Evolutionary conservation across 176 grass and related monocot species (phyloP).

Genomic region (Olyra latifolia): DNA sequence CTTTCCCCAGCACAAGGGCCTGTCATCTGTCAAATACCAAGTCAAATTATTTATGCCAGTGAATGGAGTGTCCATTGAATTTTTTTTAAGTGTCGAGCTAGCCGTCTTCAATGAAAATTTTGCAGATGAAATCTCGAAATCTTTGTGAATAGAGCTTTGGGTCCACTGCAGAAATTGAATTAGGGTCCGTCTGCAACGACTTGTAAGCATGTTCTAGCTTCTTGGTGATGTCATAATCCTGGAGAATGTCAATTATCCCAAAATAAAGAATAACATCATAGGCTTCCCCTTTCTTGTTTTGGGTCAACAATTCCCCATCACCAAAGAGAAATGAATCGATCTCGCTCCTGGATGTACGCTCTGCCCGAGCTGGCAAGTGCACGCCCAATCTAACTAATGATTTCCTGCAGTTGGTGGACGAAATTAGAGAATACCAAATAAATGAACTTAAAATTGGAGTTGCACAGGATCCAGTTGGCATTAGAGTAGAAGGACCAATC

Average conservation of each 20-base stretch:
- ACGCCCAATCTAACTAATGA: conserved; percentile 60
- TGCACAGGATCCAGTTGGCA: not conserved
- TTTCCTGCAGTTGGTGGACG: conserved; percentile 50
- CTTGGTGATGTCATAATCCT: conserved; percentile 59
- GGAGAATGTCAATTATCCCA: conserved; percentile 69
- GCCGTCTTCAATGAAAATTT: conserved; percentile 49
- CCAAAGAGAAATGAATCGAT: conserved; percentile 48
- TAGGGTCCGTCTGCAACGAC: conserved; percentile 59
- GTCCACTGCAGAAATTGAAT: conserved; percentile 69
- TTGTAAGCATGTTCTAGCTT: conserved; percentile 78
- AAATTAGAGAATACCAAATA: conserved; percentile 8
- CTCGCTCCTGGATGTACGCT: conserved; percentile 43
- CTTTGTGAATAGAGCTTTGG: conserved; percentile 70
- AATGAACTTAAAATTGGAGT: conserved; percentile 9
- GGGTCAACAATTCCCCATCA: conserved; percentile 41
- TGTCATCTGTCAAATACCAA: not conserved
- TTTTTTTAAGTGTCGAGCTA: not conserved
- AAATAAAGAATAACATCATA: conserved; percentile 62
- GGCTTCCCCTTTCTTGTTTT: conserved; percentile 32
- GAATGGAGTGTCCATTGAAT: not conserved
- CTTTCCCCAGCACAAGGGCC: conserved; percentile 5
- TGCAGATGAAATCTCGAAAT: conserved; percentile 60
- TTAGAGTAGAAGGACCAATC: conserved; percentile 20
- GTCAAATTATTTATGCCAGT: conserved; percentile 17
- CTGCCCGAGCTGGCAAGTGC: conserved; percentile 77